These are phyloP conservation scores for Ormosia semicastrata DNA, from an alignment of 306 rosid genomes.

Conservation along the genomic window DNA sequence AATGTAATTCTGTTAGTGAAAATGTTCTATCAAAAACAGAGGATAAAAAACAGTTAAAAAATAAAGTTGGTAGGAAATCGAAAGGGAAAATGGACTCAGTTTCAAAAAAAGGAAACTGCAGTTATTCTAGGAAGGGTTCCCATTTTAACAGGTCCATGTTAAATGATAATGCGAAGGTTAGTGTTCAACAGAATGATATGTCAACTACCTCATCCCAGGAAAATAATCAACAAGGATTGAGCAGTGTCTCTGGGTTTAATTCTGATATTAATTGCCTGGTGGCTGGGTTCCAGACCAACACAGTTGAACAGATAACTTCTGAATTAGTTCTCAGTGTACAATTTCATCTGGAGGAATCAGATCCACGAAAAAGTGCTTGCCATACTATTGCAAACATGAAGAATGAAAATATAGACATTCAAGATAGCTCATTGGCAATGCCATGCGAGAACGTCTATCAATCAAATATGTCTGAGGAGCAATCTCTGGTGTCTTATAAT, in stretches of 20 bases:
- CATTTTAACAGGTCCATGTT: conserved; percentile 35
- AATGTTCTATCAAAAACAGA: conserved; percentile 36
- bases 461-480: conserved; percentile 40
- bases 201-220: conserved; percentile 34
- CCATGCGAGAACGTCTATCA: conserved; percentile 29
- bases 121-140: conserved; percentile 51
- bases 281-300: conserved; percentile 24
- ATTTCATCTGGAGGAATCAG: conserved; percentile 36
- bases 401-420: conserved; percentile 34
- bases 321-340: conserved; percentile 42
- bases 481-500: conserved; percentile 40
- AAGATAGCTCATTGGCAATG: conserved; percentile 34
- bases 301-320: conserved; percentile 35
- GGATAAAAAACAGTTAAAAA: conserved; percentile 47
- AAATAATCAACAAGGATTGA: conserved; percentile 31
- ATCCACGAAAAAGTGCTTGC: conserved; percentile 23
- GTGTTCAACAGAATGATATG: conserved; percentile 40
- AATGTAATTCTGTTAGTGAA: conserved; percentile 28
- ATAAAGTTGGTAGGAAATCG: conserved; percentile 44
- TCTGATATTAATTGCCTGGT: conserved; percentile 24
- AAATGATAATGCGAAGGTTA: conserved; percentile 35
- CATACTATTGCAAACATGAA: conserved; percentile 22
- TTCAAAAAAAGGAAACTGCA: conserved; percentile 43
- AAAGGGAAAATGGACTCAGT: conserved; percentile 42
- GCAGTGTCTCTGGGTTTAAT: conserved; percentile 34